Evolutionary conservation across 345 rosid species (phyloP), one percentile per base, ranked within the genome.

Genomic region (Citrus hindsii): DNA sequence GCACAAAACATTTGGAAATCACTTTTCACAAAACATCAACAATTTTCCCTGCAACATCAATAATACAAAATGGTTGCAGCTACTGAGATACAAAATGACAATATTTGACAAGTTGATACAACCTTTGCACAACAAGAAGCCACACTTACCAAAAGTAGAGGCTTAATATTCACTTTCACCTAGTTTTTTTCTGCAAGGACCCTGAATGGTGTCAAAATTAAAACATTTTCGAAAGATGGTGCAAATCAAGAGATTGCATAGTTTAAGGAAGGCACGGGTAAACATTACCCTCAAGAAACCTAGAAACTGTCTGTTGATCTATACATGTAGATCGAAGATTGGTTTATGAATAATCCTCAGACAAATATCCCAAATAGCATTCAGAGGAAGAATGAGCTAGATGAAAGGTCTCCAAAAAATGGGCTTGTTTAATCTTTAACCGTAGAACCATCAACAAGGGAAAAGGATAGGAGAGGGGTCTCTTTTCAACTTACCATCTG

Each of bases 391-490:
- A 28, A 1, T 62, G 77, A 40, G 21, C 60, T 33, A 32, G 70
- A 30, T 33, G 53, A 62, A 40, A 24, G 42, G 24, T 65, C 33
- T n/a, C 21, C 9, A 25, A 53, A 16, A 76, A 51, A 51, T 24
- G 2, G 46, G 79, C 73, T 76, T 53, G 64, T 24, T 67, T 18
- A 27, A 2, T 24, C n/a, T 51, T 71, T 64, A 53, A 9, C 61
- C 58, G n/a, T 24, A 64, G 56, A 33, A 19, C 7, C 32, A 69
- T 87, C 86, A 92, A 83, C 95, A 92, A 35, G 98, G 99, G 87
- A 92, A 92, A 51, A 96, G 94, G 74, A 87, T 77, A 32, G 98
- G 95, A 53, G 92, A 88, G 8, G 97, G 92, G 30, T 96, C 97
- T 81, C 98, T 89, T 61, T 85, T 86, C 85, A 92, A 80, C 85